Evolutionary conservation across 768 basidiomycete genomes (phyloP).

Genomic region (Mycena belliarum): DNA sequence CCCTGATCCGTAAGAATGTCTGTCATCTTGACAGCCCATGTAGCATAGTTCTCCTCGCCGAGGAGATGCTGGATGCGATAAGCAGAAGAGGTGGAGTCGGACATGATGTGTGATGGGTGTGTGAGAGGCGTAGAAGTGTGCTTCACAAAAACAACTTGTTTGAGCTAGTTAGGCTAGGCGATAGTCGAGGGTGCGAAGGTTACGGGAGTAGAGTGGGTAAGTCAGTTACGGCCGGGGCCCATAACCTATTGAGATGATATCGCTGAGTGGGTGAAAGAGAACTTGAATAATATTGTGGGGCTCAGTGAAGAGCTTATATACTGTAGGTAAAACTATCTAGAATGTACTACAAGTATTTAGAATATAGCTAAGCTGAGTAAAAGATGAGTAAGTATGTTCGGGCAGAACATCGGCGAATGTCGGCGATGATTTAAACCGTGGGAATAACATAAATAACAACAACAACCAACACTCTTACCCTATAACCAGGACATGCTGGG

Average conservation of each 20-base stretch:
- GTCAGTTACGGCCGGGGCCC: constrained; percentile 11
- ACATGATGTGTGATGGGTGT: neutral
- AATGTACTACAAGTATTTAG: neutral
- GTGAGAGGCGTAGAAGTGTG: constrained; percentile 13
- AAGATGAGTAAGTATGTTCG: no score
- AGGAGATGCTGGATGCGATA: constrained; percentile 24
- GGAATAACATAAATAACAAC: no score
- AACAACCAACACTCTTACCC: no score
- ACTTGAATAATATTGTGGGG: neutral
- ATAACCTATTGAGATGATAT: constrained; percentile 7
- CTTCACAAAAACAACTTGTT: constrained; percentile 1
- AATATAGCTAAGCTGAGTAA: no score
- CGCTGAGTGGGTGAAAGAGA: neutral
- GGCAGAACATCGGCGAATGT: neutral
- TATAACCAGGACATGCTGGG: no score
- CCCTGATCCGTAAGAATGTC: constrained; percentile 28
- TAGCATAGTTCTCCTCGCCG: constrained; percentile 21
- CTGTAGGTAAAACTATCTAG: neutral
- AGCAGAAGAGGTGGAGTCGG: constrained; percentile 10
- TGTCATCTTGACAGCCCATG: constrained; percentile 22
- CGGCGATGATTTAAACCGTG: no score
- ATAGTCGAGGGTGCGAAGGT: neutral
- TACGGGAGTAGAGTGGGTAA: neutral
- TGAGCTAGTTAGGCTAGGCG: constrained; percentile 2
- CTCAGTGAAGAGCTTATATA: neutral